phyloP scores from a whole-genome alignment of 371 early-diverging fungal genomes.

The Mucor saturninus region DNA sequence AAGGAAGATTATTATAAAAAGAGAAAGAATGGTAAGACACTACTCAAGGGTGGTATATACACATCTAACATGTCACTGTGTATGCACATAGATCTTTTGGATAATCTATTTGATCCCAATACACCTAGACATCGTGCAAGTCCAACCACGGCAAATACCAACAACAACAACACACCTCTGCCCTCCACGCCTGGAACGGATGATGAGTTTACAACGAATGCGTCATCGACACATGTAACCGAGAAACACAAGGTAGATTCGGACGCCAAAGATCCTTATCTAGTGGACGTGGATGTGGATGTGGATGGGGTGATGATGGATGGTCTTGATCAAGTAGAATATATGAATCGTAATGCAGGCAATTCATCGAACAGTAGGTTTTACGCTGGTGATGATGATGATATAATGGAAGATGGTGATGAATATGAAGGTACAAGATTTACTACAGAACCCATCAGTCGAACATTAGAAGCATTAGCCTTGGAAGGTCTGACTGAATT shows the following conservation, averaged over 20 bases:
- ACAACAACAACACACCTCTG: background rate
- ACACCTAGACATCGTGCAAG: constrained; percentile 21
- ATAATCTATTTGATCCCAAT: constrained; percentile 46
- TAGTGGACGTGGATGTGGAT: constrained; percentile 58
- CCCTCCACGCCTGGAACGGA: constrained; percentile 7
- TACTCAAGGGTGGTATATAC: background rate
- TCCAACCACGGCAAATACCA: background rate
- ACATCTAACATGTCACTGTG: no score
- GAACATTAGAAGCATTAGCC: constrained; percentile 51
- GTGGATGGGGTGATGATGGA: constrained; percentile 60
- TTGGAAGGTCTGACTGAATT: constrained; percentile 46
- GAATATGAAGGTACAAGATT: constrained; percentile 24
- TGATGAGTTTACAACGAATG: constrained; percentile 5
- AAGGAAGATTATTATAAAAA: constrained; percentile 49
- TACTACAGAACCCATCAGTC: constrained; percentile 42
- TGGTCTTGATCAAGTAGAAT: constrained; percentile 50
- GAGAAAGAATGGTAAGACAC: constrained; percentile 46
- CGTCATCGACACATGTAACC: background rate
- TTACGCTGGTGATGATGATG: constrained; percentile 26
- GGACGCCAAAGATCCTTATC: constrained; percentile 37
- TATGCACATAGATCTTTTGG: constrained; percentile 40
- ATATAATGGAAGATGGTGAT: constrained; percentile 32
- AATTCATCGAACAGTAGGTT: constrained; percentile 17
- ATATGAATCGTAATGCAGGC: constrained; percentile 32
- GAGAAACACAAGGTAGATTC: constrained; percentile 12